Conservation (phyloP, 2,329 filamentous ascomycete genomes). For the Calonectria pseudoturangicola region DNA sequence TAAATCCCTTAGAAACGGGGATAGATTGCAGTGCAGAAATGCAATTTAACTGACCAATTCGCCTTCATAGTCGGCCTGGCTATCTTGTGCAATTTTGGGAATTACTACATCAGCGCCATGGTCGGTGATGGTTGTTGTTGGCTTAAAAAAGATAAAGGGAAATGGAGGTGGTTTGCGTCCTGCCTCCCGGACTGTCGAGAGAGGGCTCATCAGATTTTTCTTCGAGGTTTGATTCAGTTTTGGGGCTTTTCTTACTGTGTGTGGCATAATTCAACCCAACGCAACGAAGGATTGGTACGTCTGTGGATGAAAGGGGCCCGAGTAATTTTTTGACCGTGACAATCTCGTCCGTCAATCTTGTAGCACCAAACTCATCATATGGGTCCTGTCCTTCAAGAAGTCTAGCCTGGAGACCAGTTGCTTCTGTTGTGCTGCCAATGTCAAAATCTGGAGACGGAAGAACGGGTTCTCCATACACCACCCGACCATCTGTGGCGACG, state of each 20-base stretch:
- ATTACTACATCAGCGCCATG: constrained; percentile 63
- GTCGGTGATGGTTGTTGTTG: constrained; percentile 61
- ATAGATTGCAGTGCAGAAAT: background rate
- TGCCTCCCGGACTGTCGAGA: constrained; percentile 67
- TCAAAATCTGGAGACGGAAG: constrained; percentile 66
- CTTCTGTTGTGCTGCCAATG: constrained; percentile 63
- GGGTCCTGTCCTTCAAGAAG: constrained; percentile 71
- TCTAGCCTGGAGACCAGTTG: constrained; percentile 69
- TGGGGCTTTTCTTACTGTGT: constrained; percentile 65
- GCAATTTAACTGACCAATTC: constrained; percentile 56
- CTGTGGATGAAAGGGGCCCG: constrained; percentile 68
- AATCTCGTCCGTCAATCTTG: constrained; percentile 71
- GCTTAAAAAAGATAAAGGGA: constrained; percentile 72
- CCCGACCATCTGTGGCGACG: constrained; percentile 68
- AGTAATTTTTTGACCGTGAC: constrained; percentile 72
- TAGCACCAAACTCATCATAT: constrained; percentile 67
- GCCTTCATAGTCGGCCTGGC: constrained; percentile 69
- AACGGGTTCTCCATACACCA: constrained; percentile 72
- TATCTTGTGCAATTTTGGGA: constrained; percentile 69
- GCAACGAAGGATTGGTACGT: constrained; percentile 75
- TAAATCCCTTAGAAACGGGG: background rate
- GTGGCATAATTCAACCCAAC: constrained; percentile 77
- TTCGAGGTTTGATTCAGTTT: background rate
- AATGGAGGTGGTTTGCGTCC: constrained; percentile 69
- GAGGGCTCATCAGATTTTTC: background rate